Evolutionary conservation across 768 basidiomycete genomes (phyloP).

Genomic region (Lactarius sanguifluus): DNA sequence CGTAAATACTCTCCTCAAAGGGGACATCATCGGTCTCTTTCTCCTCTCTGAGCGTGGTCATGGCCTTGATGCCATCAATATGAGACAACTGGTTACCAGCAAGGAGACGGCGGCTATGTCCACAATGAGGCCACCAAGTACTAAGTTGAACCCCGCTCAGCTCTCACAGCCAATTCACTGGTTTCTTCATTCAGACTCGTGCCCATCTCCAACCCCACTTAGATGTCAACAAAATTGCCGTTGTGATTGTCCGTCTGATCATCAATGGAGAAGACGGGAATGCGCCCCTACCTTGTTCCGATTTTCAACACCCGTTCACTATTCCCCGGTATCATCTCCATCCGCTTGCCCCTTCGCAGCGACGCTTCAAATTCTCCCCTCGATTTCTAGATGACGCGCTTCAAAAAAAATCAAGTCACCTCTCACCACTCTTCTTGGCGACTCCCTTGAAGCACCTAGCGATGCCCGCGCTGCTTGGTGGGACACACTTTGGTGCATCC

Average conservation of each 20-base stretch:
- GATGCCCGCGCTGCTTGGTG: constrained; percentile 52
- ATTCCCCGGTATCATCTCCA: constrained; percentile 52
- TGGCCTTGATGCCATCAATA: constrained; percentile 57
- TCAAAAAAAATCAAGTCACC: constrained; percentile 54
- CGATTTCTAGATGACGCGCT: constrained; percentile 57
- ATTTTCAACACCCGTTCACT: constrained; percentile 54
- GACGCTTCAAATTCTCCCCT: constrained; percentile 48
- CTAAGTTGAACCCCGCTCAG: constrained; percentile 36
- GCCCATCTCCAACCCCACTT: constrained; percentile 55
- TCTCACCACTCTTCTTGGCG: constrained; percentile 45
- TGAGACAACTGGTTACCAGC: constrained; percentile 61
- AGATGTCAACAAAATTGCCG: constrained; percentile 54
- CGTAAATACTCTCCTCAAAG: constrained; percentile 47
- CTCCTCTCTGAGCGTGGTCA: constrained; percentile 49
- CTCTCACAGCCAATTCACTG: not conserved
- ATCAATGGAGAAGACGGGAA: constrained; percentile 51
- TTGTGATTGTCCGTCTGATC: constrained; percentile 57
- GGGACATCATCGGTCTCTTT: constrained; percentile 44
- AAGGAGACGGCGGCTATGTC: constrained; percentile 46
- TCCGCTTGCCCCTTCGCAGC: constrained; percentile 47
- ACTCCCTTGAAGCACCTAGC: constrained; percentile 40
- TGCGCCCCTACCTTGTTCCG: constrained; percentile 53
- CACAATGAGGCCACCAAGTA: constrained; percentile 55
- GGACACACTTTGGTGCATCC: constrained; percentile 42
- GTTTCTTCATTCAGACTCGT: constrained; percentile 46